Evolutionary conservation across 495 filamentous ascomycete species (phyloP), one percentile per base, ranked within the genome.

Genomic region (Schizothecium vesticola): DNA sequence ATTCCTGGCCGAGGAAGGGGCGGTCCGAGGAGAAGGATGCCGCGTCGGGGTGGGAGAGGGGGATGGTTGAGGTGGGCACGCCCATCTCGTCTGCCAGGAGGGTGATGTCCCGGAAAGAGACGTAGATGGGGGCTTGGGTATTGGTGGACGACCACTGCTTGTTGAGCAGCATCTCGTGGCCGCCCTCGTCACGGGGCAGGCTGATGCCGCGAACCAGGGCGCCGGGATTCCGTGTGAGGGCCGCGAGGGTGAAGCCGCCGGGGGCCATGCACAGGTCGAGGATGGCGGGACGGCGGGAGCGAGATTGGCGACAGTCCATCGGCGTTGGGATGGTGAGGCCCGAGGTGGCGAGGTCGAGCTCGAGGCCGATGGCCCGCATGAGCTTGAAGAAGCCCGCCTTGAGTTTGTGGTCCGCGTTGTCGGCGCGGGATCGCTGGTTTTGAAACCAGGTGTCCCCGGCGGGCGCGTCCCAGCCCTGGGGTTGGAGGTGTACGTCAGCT

Each of bases 251-350:
- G 68, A 83, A 89, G 3, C 81, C 85, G 9, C 87, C 86, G 1
- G 86, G 87, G 0, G 86, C 87, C 79, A 86, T 84, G 72, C 86
- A 88, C 56, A 88, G 72, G 69, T 89, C 84, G 1, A 89, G 81
- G 33, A 85, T 78, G 65, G 78, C 24, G 13, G 16, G 43, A n/a
- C 43, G 43, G 43, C 5, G 6, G 1, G 43, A n/a, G 16, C 6
- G 43, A 2, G 43, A 51, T 8, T 51, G 16, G 43, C 43, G 43
- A 51, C 8, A 8, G 43, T 51, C 43, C 43, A 51, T n/a, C 0
- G 16, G 43, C 16, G 5, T 6, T n/a, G 43, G 43, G 16, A 51
- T 51, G 0, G 43, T 51, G 0, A 51, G 43, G 19, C 6, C 43
- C 6, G 43, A 51, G 6, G 43, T 51, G 19, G 19, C 43, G 16